A percentile compares a stretch with the other conserved stretches of the same genome.
These are phyloP conservation scores for Favolaschia claudopus DNA, from an alignment of 768 basidiomycete genomes.

Conservation along the genomic window DNA sequence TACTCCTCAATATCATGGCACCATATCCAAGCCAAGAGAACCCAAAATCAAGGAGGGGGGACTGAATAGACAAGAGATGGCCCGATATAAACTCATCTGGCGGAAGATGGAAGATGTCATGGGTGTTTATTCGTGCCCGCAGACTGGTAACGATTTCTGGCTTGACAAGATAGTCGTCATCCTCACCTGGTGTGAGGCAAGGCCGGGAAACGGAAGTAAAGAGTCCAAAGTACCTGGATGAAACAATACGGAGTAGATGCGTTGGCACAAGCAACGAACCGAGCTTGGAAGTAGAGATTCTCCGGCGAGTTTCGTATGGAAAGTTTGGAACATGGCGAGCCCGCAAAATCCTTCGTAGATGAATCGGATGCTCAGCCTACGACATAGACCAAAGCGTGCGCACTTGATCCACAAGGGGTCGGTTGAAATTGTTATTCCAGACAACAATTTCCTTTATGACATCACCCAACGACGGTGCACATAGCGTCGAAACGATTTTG, in stretches of 20 bases:
- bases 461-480: conserved; percentile 51
- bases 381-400: conserved; percentile 15
- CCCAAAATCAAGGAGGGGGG: conserved; percentile 47
- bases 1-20: conserved; percentile 54
- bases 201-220: neutral
- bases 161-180: conserved; percentile 71
- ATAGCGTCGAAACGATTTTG: conserved; percentile 60
- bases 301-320: conserved; percentile 62
- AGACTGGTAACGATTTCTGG: conserved; percentile 64
- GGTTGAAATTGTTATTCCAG: conserved; percentile 68
- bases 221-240: conserved; percentile 71
- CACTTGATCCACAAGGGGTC: conserved; percentile 51
- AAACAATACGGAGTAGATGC: conserved; percentile 65
- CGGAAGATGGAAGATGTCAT: conserved; percentile 62
- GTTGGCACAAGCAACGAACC: conserved; percentile 64
- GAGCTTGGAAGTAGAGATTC: conserved; percentile 69
- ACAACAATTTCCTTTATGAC: conserved; percentile 58
- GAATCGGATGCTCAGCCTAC: neutral
- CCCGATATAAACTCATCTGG: conserved; percentile 67
- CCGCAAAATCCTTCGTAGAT: conserved; percentile 48
- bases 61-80: conserved; percentile 52
- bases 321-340: conserved; percentile 55
- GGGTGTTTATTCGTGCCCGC: conserved; percentile 44
- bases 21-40: conserved; percentile 76
- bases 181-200: conserved; percentile 44